Base-by-base conservation (phyloP, 202 grass and related monocot genomes). In the Panicum virgatum region DNA sequence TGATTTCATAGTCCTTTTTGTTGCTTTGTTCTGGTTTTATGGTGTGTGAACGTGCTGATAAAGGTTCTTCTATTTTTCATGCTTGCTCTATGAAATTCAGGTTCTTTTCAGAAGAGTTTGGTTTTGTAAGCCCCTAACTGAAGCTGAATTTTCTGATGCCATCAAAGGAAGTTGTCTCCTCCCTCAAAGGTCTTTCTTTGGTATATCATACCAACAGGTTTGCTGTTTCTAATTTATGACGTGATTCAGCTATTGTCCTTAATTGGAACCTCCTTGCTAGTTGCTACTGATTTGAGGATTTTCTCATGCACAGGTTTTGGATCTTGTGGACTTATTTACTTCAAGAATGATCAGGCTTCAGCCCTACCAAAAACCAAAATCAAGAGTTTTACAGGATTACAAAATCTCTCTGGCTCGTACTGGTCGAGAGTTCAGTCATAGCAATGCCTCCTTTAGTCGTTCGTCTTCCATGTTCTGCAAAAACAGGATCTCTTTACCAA, bases 91-190 rank as follows among this genome's bases (percentile, higher is more conserved):
- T 76, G 44, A 76, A 69, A 80, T 86, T 66, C 80, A 92, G 90
- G 67, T 92, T 86, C 74, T 69, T 80, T 92, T 89, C 76, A 89
- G 66, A 83, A 89, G 86, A 83, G 84, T 86, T 67, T 92, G 90
- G 90, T 86, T 86, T 66, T 92, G 90, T 72, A 89, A 86, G 58
- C 90, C 90, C 36, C 47, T 92, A 29, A 47, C 20, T 83, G 86
- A 89, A 86, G 76, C 76, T 86, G 90, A 89, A 77, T 92, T 89
- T 77, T 65, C 86, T 86, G 64, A 66, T 73, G 70, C 72, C 62
- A 69, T 92, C 27, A 48, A 72, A 53, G 83, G 84, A 80, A 29
- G 75, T 63, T 84, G 63, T 73, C 84, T 81, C 62, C n/a, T 39
- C 4, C 75, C 86, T 44, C 52, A 89, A 40, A 89, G 66, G 71